Evolutionary conservation across 1,284 basidiomycete species (phyloP), one percentile per base, ranked within the genome.

Genomic region (Xerocomus nothofagi): DNA sequence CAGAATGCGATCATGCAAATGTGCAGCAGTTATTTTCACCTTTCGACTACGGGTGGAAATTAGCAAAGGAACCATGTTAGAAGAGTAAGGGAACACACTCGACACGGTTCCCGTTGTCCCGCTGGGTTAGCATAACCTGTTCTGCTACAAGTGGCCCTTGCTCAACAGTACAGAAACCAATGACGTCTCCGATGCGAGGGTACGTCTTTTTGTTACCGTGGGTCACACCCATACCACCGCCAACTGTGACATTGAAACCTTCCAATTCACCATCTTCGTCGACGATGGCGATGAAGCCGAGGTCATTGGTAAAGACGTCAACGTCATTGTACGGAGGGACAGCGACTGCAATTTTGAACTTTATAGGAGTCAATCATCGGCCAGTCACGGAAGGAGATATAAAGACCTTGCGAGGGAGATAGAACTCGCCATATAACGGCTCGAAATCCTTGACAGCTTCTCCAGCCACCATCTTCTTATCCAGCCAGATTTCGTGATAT

Each of bases 201-300:
- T 99, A 99, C 0, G 96, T 99, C 77, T 96, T 95, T 79, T 98
- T 99, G 80, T 93, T 97, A 45, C 91, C 93, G 68, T 99, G 95
- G 0, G 96, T 98, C 39, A 99, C 96, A 72, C 96, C 96, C 96
- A 99, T 99, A 51, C 96, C 97, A 65, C 96, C 96, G 60, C 96
- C 93, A 39, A 90, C 78, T 30, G 87, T 76, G 54, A 97, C 92
- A 63, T 97, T 95, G 79, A 96, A 97, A 36, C 94, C 94, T 50
- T 82, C 76, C 27, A 96, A 73, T 53, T 86, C 75, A 42, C 88
- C 89, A 31, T 84, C 70, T 41, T 79, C 72, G 62, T 88, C 83
- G 15, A 92, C 81, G 57, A 98, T 91, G 27, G 94, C 94, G 57
- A 98, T 97, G 73, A 94, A 95, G 18, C 95, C 95, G 32, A 98